Evolutionary conservation across 768 basidiomycete genomes (phyloP).

Genomic region (Russula griseocarnosa): DNA sequence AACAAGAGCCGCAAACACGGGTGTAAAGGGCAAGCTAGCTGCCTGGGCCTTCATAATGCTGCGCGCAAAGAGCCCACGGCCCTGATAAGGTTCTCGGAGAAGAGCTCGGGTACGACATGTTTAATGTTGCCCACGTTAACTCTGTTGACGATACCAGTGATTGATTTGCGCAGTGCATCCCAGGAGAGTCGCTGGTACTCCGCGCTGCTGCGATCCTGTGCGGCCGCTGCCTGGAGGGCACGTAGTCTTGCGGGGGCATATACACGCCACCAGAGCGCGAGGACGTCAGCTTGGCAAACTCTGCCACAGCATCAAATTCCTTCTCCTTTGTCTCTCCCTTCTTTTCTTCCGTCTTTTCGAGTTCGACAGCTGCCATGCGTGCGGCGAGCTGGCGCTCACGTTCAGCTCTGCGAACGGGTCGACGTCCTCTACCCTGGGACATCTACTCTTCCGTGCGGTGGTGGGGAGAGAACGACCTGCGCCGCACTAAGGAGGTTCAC

Average conservation of each 20-base stretch:
- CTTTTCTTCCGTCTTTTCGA: conserved; percentile 51
- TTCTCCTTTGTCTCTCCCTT: conserved; percentile 37
- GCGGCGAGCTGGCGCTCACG: conserved; percentile 78
- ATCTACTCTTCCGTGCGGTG: conserved; percentile 35
- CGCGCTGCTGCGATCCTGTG: conserved; percentile 72
- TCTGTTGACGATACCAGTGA: conserved; percentile 99
- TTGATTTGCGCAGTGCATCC: conserved; percentile 96
- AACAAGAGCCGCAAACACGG: conserved; percentile 92
- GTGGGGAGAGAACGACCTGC: conserved; percentile 41
- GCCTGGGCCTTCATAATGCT: conserved; percentile 99
- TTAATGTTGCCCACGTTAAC: conserved; percentile 98
- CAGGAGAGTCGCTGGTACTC: conserved; percentile 96
- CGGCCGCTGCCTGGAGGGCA: conserved; percentile 81
- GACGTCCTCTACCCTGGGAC: conserved; percentile 60
- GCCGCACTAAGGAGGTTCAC: conserved; percentile 41
- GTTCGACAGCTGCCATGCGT: conserved; percentile 62
- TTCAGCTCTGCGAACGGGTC: conserved; percentile 74
- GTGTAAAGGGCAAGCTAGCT: conserved; percentile 94
- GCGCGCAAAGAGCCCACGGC: conserved; percentile 86
- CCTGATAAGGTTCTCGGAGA: conserved; percentile 89
- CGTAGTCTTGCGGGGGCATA: conserved; percentile 88
- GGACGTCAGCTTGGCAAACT: conserved; percentile 81
- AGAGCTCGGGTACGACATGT: conserved; percentile 84
- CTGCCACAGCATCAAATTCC: conserved; percentile 70
- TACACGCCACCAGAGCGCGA: conserved; percentile 92